A percentile compares a stretch with the other conserved stretches of the same genome.
These are phyloP conservation scores for Logfia minima DNA, from an alignment of 129 eudicot genomes.

Conservation along the genomic window DNA sequence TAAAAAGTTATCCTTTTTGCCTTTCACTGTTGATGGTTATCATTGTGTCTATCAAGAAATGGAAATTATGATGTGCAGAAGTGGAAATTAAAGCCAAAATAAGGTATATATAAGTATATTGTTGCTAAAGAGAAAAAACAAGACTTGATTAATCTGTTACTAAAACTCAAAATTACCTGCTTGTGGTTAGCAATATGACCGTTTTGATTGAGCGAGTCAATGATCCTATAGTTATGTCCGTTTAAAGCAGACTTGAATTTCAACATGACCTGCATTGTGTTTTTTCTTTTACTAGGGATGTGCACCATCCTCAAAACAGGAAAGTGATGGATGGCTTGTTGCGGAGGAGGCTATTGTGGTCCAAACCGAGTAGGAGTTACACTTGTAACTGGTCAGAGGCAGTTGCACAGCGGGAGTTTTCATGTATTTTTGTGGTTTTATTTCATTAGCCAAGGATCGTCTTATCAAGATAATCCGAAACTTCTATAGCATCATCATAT, in stretches of 20 bases:
- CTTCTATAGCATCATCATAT: not conserved
- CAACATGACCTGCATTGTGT: not conserved
- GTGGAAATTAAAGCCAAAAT: not conserved
- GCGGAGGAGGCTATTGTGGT: conserved; percentile 66
- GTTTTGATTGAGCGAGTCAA: not conserved
- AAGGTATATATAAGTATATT: not conserved
- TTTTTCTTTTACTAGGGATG: conserved; percentile 48
- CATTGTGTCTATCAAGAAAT: too few species aligned
- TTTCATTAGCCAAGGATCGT: not conserved
- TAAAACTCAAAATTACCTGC: too few species aligned
- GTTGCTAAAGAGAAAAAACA: not conserved
- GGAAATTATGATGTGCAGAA: too few species aligned
- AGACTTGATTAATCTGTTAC: not conserved
- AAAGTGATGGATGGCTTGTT: conserved; percentile 60
- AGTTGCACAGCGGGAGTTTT: not conserved
- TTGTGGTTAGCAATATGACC: too few species aligned
- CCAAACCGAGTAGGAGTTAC: conserved; percentile 46
- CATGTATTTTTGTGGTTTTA: not conserved
- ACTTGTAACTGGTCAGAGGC: not conserved
- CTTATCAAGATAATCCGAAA: not conserved
- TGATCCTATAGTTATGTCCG: not conserved
- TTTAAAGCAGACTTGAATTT: not conserved
- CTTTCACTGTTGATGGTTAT: too few species aligned
- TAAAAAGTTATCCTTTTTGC: conserved; percentile 7
- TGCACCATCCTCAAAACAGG: conserved; percentile 31